Conservation (phyloP, 257 asterid genomes). For the Thymus mandschuricus region DNA sequence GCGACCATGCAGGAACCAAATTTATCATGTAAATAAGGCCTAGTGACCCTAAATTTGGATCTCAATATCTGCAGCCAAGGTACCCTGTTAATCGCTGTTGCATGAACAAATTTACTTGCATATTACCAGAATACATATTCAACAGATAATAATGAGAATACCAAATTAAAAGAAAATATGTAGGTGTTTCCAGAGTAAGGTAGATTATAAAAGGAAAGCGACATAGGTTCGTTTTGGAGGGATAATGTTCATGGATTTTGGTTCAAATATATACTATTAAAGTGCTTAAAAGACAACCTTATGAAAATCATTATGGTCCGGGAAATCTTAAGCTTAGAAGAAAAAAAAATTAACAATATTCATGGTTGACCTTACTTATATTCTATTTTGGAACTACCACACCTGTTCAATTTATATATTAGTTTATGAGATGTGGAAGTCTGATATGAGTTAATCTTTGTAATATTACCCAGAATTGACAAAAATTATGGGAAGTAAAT, state of each 20-base stretch:
- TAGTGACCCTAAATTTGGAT: background rate
- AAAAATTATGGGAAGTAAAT: slow-evolving; percentile 3
- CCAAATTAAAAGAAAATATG: background rate
- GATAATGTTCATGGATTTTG: background rate
- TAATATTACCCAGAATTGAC: slow-evolving; percentile 9
- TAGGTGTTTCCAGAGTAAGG: slow-evolving; percentile 3
- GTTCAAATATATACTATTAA: background rate
- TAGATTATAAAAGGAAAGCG: background rate
- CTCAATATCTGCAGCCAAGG: background rate
- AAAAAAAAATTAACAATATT: slow-evolving; percentile 3
- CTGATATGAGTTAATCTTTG: slow-evolving; percentile 7
- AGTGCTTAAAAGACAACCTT: background rate
- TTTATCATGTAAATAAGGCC: background rate
- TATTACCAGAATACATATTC: background rate
- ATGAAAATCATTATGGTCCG: background rate
- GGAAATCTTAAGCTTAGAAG: background rate
- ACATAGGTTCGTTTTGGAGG: slow-evolving; percentile 12
- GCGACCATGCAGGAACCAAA: too few relatives aligned
- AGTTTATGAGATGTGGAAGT: slow-evolving; percentile 15
- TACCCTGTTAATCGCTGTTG: slow-evolving; percentile 2
- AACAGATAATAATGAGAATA: background rate
- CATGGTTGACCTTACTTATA: slow-evolving; percentile 1
- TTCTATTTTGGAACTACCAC: background rate
- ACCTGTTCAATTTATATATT: background rate
- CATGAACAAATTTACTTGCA: slow-evolving; percentile 1